Evolutionary conservation across 1,139 yeast genomes (phyloP).

Genomic region (Candida sp.): DNA sequence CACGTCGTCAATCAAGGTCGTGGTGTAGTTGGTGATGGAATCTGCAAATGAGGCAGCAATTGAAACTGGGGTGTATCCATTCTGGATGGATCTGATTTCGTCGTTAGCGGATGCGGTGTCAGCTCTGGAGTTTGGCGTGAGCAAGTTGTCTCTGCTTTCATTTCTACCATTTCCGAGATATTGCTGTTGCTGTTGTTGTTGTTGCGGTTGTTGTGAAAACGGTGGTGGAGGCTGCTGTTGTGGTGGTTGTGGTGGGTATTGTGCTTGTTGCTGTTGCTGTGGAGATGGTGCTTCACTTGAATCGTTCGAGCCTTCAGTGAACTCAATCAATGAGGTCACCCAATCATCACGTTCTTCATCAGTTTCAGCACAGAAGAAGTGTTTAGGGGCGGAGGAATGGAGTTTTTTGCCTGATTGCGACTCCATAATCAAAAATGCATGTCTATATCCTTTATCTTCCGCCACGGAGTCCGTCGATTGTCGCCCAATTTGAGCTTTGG

Average conservation of each 20-base stretch:
- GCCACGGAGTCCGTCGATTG: constrained; percentile 64
- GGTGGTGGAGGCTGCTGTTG: not conserved
- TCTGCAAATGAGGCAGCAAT: constrained; percentile 17
- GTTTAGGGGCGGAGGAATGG: constrained; percentile 58
- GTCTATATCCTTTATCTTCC: constrained; percentile 74
- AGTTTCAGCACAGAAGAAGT: constrained; percentile 83
- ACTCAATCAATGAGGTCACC: constrained; percentile 65
- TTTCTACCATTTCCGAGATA: not conserved
- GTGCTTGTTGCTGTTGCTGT: constrained; percentile 5
- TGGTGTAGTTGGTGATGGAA: constrained; percentile 15
- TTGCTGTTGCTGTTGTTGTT: constrained; percentile 8
- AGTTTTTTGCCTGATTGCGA: constrained; percentile 56
- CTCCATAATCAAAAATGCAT: constrained; percentile 78
- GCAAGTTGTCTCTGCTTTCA: constrained; percentile 10
- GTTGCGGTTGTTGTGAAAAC: not conserved
- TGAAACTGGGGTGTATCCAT: constrained; percentile 5
- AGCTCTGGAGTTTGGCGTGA: constrained; percentile 15
- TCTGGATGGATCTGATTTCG: constrained; percentile 13
- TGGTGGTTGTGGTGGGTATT: not conserved
- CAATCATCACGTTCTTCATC: constrained; percentile 81
- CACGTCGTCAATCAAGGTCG: constrained; percentile 8
- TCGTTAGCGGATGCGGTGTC: constrained; percentile 19
- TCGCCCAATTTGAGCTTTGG: constrained; percentile 66
- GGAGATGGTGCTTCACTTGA: constrained; percentile 15
- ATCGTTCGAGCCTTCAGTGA: constrained; percentile 21